These are phyloP conservation scores for Lactarius tabidus DNA, from an alignment of 768 basidiomycete species.

Conservation along the genomic window DNA sequence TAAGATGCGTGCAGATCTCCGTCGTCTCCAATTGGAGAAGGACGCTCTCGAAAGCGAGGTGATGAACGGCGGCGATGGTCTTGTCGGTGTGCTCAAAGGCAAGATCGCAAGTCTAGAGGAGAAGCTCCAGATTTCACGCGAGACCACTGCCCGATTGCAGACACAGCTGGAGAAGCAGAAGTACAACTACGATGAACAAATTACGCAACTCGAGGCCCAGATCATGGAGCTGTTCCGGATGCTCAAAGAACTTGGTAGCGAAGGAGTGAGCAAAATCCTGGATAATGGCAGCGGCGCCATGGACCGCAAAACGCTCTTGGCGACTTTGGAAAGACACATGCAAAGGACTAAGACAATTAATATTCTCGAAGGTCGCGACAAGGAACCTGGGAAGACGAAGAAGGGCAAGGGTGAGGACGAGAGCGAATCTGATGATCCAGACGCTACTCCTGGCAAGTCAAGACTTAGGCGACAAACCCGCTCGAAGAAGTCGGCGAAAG, in stretches of 20 bases:
- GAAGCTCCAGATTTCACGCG: constrained; percentile 72
- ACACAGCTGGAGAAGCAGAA: constrained; percentile 76
- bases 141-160: constrained; percentile 71
- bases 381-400: constrained; percentile 30
- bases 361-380: constrained; percentile 72
- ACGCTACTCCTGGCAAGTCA: constrained; percentile 56
- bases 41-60: constrained; percentile 79
- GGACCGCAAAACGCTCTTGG: constrained; percentile 79
- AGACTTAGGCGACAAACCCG: constrained; percentile 39
- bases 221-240: constrained; percentile 93
- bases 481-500: constrained; percentile 30
- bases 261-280: constrained; percentile 69
- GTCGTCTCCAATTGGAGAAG: constrained; percentile 74
- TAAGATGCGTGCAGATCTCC: constrained; percentile 57
- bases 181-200: constrained; percentile 75
- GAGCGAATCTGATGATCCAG: constrained; percentile 47
- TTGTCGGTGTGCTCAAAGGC: constrained; percentile 76
- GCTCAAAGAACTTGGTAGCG: constrained; percentile 74
- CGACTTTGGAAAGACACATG: constrained; percentile 74
- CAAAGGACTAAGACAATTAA: constrained; percentile 81
- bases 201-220: constrained; percentile 84
- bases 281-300: constrained; percentile 52
- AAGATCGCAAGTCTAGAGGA: constrained; percentile 69
- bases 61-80: constrained; percentile 72
- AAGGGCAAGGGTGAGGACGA: constrained; percentile 37